phyloP scores from a whole-genome alignment of 768 basidiomycete genomes.

The Myochromella boudieri region DNA sequence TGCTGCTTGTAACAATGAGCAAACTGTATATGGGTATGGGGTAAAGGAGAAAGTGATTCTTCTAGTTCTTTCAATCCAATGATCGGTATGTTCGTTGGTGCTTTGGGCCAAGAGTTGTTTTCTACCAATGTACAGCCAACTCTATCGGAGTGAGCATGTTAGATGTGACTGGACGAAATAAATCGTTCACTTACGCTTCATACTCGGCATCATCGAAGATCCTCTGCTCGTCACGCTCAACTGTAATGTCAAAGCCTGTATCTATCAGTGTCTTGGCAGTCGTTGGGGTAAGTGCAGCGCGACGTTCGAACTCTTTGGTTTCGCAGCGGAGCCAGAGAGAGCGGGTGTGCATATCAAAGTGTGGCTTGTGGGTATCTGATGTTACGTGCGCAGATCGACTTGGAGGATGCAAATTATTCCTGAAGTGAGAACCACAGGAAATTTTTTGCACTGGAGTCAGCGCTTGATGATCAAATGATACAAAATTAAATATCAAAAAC shows the following conservation, averaged over 20 bases:
- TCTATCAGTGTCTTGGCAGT: conserved; percentile 87
- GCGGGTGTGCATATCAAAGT: conserved; percentile 44
- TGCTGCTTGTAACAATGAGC: conserved; percentile 98
- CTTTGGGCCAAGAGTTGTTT: conserved; percentile 87
- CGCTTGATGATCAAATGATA: too few relatives aligned
- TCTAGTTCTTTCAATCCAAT: conserved; percentile 97
- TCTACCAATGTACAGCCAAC: conserved; percentile 87
- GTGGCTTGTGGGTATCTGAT: neutral
- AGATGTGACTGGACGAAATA: conserved; percentile 3
- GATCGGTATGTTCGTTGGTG: conserved; percentile 74
- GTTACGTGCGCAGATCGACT: too few relatives aligned
- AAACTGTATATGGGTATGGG: conserved; percentile 96
- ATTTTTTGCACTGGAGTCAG: too few relatives aligned
- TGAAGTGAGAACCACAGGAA: too few relatives aligned
- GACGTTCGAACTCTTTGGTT: conserved; percentile 92
- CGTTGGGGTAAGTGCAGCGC: conserved; percentile 90
- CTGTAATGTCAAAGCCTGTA: conserved; percentile 85
- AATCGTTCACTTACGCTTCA: conserved; percentile 66
- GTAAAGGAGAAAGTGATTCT: conserved; percentile 75
- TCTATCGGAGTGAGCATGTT: conserved; percentile 38
- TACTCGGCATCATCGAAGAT: conserved; percentile 95
- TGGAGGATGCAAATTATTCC: too few relatives aligned
- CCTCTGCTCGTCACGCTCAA: conserved; percentile 91
- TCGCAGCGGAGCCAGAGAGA: conserved; percentile 95
- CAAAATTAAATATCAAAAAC: too few relatives aligned